Base-by-base conservation (phyloP, 306 rosid species). In the Cucurbita moschata region DNA sequence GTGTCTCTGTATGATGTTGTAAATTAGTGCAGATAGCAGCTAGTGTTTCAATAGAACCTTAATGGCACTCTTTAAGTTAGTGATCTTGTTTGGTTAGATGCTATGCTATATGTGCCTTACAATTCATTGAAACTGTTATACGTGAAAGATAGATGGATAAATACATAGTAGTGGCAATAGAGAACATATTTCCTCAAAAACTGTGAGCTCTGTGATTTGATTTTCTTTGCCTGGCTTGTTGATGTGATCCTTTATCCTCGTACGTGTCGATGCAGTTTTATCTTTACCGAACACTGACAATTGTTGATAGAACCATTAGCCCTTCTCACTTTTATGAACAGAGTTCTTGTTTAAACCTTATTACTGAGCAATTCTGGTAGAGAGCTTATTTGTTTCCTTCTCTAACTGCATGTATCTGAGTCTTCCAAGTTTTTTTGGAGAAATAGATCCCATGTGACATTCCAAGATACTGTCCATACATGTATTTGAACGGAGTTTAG, bases 41-140 rank as follows among this genome's bases (percentile, higher is more conserved):
- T 82, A 87, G 91, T 81, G 56, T 79, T 83, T 81, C 84, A 87
- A 79, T 76, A 85, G 83, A 79, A 77, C 62, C 18, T 76, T 83
- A 46, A 79, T 70, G 75, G 42, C 61, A 55, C 60, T 58, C 71
- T 68, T 35, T 54, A 11, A 67, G 52, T 44, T 46, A 46, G 55
- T 43, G 44, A 43, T 44, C 72, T 67, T 44, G 72, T 64, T 64
- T 64, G 42, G 71, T n/a, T 64, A 18, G 71, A 49, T 64, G 19
- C 46, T 10, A 19, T 63, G 26, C 49, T 63, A 63, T 63, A 40
- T 64, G 54, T 13, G 54, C 51, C 35, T 64, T 64, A n/a, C 15
- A 5, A 40, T 64, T 64, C 35, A n/a, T 10, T 62, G 6, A 64
- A 18, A 10, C 14, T 64, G 35, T 18, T 64, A 42, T 42, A 18